These are phyloP conservation scores for Cyberlindnera subsufficiens DNA, from an alignment of 805 yeast species.

Conservation along the genomic window DNA sequence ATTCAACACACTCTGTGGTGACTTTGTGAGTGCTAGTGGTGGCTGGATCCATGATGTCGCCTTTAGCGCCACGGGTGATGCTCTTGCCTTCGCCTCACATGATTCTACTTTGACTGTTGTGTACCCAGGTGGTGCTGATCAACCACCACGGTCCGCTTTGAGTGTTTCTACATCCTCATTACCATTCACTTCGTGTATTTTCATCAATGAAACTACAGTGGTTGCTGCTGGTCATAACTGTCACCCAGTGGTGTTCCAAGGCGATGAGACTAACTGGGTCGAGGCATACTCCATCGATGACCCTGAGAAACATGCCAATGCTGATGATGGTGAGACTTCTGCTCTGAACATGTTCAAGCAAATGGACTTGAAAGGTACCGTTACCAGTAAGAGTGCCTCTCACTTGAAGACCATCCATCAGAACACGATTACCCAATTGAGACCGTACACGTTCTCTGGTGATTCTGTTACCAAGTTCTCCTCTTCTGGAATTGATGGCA, in stretches of 20 bases:
- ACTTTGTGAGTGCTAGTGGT: constrained; percentile 60
- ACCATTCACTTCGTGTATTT: constrained; percentile 76
- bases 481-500: constrained; percentile 87
- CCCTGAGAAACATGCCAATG: constrained; percentile 47
- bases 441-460: constrained; percentile 37
- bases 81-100: constrained; percentile 77
- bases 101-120: constrained; percentile 80
- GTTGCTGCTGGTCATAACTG: constrained; percentile 91
- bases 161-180: constrained; percentile 60
- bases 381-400: constrained; percentile 36
- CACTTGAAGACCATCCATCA: constrained; percentile 78
- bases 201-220: constrained; percentile 59
- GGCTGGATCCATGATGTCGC: constrained; percentile 92
- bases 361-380: constrained; percentile 89
- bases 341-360: constrained; percentile 93
- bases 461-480: constrained; percentile 49
- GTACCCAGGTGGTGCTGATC: constrained; percentile 65
- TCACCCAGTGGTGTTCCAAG: constrained; percentile 81
- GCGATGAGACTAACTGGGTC: constrained; percentile 58
- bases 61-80: constrained; percentile 75
- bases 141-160: constrained; percentile 55
- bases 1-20: constrained; percentile 86
- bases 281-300: constrained; percentile 42
- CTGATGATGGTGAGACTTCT: constrained; percentile 52
- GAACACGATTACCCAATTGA: constrained; percentile 73